A percentile compares a stretch with the other conserved stretches of the same genome.
These are phyloP conservation scores for Groenewaldozyma tartarivorans DNA, from an alignment of 805 yeast species.

Conservation along the genomic window DNA sequence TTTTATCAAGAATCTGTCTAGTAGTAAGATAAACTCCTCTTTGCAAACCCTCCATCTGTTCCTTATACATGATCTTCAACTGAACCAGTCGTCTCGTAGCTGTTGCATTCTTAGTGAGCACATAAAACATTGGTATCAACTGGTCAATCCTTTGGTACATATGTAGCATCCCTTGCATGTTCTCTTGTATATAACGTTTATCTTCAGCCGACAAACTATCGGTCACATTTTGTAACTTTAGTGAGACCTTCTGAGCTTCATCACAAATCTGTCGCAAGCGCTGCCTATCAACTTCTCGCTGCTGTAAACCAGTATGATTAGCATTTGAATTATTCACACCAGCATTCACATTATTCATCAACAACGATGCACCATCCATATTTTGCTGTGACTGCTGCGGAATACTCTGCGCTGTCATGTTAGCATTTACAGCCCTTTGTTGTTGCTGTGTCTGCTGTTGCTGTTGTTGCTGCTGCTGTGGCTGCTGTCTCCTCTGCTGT, in stretches of 20 bases:
- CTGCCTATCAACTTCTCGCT: constrained; percentile 51
- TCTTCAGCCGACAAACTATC: constrained; percentile 52
- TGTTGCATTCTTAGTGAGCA: constrained; percentile 62
- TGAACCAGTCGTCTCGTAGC: constrained; percentile 72
- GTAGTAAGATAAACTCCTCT: constrained; percentile 59
- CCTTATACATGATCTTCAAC: constrained; percentile 68
- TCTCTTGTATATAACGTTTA: constrained; percentile 44
- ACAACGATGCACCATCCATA: neutral
- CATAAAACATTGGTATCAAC: constrained; percentile 67
- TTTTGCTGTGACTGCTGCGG: constrained; percentile 12
- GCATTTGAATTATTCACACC: neutral
- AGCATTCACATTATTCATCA: neutral
- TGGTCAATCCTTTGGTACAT: constrained; percentile 63
- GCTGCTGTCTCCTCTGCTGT: constrained; percentile 17
- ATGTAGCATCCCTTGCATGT: constrained; percentile 38
- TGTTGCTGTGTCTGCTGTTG: constrained; percentile 16
- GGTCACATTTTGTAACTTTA: constrained; percentile 56
- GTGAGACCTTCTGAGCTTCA: constrained; percentile 59
- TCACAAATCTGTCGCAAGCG: constrained; percentile 51
- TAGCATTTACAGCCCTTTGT: neutral
- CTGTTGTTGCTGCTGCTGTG: constrained; percentile 18
- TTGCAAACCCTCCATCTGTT: constrained; percentile 60
- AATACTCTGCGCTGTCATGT: constrained; percentile 4
- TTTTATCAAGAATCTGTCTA: constrained; percentile 61
- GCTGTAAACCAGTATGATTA: constrained; percentile 28